Base-by-base conservation (phyloP, 257 asterid genomes). In the Leonotis leonurus region DNA sequence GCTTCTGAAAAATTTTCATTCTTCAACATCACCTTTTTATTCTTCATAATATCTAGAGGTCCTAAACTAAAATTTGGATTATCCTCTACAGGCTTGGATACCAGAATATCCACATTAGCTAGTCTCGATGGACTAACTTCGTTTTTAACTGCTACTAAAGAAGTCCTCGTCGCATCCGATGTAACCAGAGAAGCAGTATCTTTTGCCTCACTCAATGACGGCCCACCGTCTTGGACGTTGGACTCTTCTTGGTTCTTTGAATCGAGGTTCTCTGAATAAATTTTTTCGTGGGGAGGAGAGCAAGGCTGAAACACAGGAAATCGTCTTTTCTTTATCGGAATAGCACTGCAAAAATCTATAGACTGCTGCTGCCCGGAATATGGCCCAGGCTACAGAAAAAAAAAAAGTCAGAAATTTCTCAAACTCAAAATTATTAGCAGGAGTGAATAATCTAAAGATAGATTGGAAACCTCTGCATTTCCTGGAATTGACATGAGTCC, bases 281-380 rank as follows among this genome's bases (percentile, higher is more conserved):
- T 72, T 49, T 79, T 89, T 65, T 74, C 80, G 3, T 48, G 67
- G 22, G 87, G 59, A 72, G 92, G 83, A 43, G 95, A 74, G 6
- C 75, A 48, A 3, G 85, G 73, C 44, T 70, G 77, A 49, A 76
- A 48, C 46, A 85, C 43, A 2, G 84, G 81, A 74, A 83, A 75
- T 66, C 84, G 82, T 73, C 97, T 85, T 71, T 90, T 90, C 87
- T 87, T 90, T 3, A 87, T 75, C 20, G 97, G 97, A 70, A 90
- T 83, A 72, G 83, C 79, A 60, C 79, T 68, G 30, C 80, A 78
- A 52, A 71, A 73, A 69, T 60, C 67, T 72, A 77, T 64, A 74
- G 89, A 73, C 68, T 12, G 83, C 63, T 51, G 71, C 68, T 52
- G 73, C 69, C 80, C 74, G 62, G 81, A n/a, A 52, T 75, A 48